Conservation (phyloP, 2,329 filamentous ascomycete species). For the Exophiala xenobiotica region DNA sequence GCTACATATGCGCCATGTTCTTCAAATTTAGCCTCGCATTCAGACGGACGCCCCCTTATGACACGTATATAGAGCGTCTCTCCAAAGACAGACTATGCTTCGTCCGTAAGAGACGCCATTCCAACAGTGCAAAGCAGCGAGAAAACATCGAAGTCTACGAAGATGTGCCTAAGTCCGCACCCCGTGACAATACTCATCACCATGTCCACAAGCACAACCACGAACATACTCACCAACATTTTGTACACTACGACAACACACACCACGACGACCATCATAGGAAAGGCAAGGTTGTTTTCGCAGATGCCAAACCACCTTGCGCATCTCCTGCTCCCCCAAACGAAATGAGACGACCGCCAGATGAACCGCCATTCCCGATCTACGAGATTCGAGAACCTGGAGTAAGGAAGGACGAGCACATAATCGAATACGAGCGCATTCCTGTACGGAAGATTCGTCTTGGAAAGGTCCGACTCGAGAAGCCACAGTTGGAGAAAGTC, state of each 20-base stretch:
- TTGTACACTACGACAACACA: background rate
- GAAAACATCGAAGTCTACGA: background rate
- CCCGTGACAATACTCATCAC: background rate
- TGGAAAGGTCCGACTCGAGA: background rate
- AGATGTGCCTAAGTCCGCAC: background rate
- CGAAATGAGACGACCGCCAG: background rate
- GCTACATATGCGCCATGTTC: background rate
- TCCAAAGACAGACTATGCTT: conserved; percentile 1
- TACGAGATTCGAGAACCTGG: background rate
- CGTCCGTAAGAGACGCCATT: conserved; percentile 1
- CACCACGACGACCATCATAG: background rate
- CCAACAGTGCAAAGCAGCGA: background rate
- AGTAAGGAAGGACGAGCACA: background rate
- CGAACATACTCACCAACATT: background rate
- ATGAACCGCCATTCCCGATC: background rate
- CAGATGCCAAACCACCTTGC: background rate
- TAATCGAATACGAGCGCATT: background rate
- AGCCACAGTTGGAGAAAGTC: background rate
- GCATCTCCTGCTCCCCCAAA: background rate
- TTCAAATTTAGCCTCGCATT: background rate
- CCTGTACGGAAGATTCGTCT: background rate
- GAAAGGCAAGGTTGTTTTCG: background rate
- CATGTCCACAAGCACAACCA: background rate
- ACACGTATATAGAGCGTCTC: conserved; percentile 1
- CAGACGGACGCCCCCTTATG: background rate